Evolutionary conservation across 768 basidiomycete genomes (phyloP), one percentile per base, ranked within the genome.

Genomic region (Lentinula boryana): DNA sequence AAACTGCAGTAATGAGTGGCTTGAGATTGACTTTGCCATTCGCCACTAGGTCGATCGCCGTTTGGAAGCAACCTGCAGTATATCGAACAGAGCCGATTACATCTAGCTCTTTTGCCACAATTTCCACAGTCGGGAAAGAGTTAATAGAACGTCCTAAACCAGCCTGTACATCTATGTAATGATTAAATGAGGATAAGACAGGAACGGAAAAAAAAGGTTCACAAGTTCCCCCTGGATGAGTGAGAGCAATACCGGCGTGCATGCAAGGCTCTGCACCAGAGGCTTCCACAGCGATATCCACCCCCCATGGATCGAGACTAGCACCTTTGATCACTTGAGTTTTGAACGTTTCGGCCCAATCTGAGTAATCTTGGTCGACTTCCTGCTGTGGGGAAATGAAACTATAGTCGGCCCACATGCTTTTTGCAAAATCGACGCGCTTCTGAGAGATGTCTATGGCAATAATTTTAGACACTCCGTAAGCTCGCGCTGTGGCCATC

Each of bases 51-150:
- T 66, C 65, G 15, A 66, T 65, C 23, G 65, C 65, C 5, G 58
- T 53, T 15, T 65, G 58, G 53, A 64, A 66, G 44, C 65, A 66
- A 10, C 65, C 65, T 32, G 65, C 59, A 36, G 65, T 65, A 43
- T 66, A 65, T 21, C 65, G 64, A n/a, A 66, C 64, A 8, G 59
- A 56, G 16, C 65, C 65, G 5, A 65, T 12, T 5, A 66, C 64
- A 38, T 65, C 60, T 16, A 66, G 33, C 46, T 65, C 64, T 59
- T 66, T 66, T 31, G 59, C 62, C n/a, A 65, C 65, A 31, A 66
- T 60, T 32, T 56, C 56, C 23, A 65, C 55, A 15, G 64, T 65
- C 31, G 65, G 65, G 49, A 66, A 63, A 21, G 64, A 46, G 50
- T 60, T 65, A 12, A 65, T 56, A 6, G 64, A n/a, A n/a, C 48